Evolutionary conservation across 495 filamentous ascomycete species (phyloP).

Genomic region (Hypoxylon fragiforme): DNA sequence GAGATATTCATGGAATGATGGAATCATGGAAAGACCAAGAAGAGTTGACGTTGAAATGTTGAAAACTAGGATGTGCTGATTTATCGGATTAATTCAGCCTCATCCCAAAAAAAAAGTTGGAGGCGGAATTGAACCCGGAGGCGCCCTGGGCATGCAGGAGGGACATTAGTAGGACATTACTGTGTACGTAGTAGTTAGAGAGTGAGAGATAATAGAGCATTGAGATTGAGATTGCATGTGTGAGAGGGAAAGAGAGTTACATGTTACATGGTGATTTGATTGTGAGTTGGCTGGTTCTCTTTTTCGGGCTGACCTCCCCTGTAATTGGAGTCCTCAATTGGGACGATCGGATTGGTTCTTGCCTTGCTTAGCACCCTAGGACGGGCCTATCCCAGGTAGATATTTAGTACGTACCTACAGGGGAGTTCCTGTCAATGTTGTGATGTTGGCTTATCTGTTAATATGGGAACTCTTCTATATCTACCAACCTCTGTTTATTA

Average conservation of each 20-base stretch:
- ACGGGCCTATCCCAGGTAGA: no score
- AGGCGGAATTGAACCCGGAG: conserved; percentile 29
- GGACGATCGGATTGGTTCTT: not conserved
- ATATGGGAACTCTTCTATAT: conserved; percentile 4
- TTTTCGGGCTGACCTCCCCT: not conserved
- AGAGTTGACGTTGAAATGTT: conserved; percentile 33
- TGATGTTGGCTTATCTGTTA: conserved; percentile 25
- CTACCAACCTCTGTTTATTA: no score
- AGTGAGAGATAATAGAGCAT: no score
- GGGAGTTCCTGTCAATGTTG: conserved; percentile 1
- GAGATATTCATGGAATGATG: no score
- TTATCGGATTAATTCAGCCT: conserved; percentile 35
- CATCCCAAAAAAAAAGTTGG: conserved; percentile 32
- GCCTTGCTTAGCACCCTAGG: no score
- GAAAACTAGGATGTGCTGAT: conserved; percentile 31
- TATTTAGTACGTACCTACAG: no score
- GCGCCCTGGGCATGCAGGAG: conserved; percentile 23
- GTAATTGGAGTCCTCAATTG: conserved; percentile 36
- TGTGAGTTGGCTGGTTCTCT: not conserved
- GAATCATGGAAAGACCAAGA: conserved; percentile 20
- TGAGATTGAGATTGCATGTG: no score
- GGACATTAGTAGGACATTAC: no score
- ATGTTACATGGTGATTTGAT: conserved; percentile 16
- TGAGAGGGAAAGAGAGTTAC: no score
- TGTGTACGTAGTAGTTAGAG: no score